Base-by-base conservation (phyloP, 768 basidiomycete genomes). In the Boletus rufocinnamomeus region DNA sequence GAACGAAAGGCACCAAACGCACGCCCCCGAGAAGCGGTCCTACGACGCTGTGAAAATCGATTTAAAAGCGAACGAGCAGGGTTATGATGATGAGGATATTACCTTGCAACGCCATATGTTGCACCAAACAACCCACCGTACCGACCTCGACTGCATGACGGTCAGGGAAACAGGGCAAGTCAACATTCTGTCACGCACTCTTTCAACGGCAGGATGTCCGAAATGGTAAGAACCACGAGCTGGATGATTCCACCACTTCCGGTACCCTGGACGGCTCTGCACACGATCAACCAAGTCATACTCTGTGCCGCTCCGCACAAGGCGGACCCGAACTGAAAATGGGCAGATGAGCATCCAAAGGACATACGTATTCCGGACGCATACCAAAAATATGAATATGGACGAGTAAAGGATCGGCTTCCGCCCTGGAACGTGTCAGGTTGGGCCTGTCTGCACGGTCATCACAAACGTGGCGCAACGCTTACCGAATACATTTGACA, bases 11-110 rank as follows among this genome's bases (percentile, higher is more conserved):
- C 23, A 56, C 1, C 19, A 47, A 43, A 76, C 86, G 77, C 67
- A 89, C 89, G 58, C 92, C 93, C 55, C 93, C 93, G 9, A 94
- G 73, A 9, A 96, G 77, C 1, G 93, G 93, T 0, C 92, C 89
- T 6, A 89, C 66, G n/a, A 89, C 85, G 57, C 86, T 84, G 17
- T 47, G 2, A 13, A 53, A 5, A 19, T 19, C 1, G 6, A 14
- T 23, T 38, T 2, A 47, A 54, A 19, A 56, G 21, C 1, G 21
- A 38, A 17, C n/a, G 4, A 13, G 10, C 25, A 51, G 7, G 0
- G 6, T 23, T 21, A 37, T n/a, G 21, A 25, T 2, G n/a, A 3
- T 17, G 28, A 49, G 27, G 13, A 13, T 1, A 32, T 44, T 52
- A 76, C 79, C 82, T 80, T 3, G 84, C 82, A 43, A 83, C 79